A percentile compares a stretch with the other conserved stretches of the same genome.
phyloP scores from a whole-genome alignment of 805 yeast species.

The Barnettozyma populi region DNA sequence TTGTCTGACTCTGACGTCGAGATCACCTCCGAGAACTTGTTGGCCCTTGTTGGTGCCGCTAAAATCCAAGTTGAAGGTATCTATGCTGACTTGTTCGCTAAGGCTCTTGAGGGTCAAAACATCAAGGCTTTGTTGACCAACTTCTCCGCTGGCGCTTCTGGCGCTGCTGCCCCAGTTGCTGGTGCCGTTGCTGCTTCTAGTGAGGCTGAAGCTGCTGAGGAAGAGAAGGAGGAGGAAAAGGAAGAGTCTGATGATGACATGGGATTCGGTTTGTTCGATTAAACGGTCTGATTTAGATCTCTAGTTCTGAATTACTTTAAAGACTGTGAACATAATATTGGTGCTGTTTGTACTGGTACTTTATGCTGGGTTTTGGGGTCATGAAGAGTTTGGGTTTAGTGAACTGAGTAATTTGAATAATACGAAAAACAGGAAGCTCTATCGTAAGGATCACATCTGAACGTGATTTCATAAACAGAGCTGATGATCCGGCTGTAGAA shows the following conservation, averaged over 20 bases:
- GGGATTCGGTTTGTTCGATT: conserved; percentile 95
- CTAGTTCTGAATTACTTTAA: conserved; percentile 1
- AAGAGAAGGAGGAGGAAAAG: conserved; percentile 45
- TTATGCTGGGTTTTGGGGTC: background rate
- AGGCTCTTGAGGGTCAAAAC: conserved; percentile 82
- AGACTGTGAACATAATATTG: background rate
- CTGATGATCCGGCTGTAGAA: no score
- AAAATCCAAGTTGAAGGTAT: conserved; percentile 74
- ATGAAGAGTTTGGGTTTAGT: background rate
- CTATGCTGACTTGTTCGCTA: conserved; percentile 87
- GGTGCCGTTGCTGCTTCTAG: conserved; percentile 57
- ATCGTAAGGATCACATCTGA: background rate
- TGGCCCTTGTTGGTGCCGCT: conserved; percentile 75
- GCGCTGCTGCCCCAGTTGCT: conserved; percentile 64
- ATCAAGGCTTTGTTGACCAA: conserved; percentile 72
- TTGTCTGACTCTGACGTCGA: conserved; percentile 90
- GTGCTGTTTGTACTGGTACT: background rate
- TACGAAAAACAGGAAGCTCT: background rate
- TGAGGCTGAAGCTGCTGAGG: conserved; percentile 58
- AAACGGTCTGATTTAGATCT: conserved; percentile 26
- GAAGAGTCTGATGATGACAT: conserved; percentile 72
- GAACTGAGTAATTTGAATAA: conserved; percentile 1
- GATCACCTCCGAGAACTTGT: conserved; percentile 78
- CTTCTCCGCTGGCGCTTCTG: conserved; percentile 67
- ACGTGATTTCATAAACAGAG: no score